Conservation (phyloP, 2,329 filamentous ascomycete genomes). For the Pestalotiopsis sp. region DNA sequence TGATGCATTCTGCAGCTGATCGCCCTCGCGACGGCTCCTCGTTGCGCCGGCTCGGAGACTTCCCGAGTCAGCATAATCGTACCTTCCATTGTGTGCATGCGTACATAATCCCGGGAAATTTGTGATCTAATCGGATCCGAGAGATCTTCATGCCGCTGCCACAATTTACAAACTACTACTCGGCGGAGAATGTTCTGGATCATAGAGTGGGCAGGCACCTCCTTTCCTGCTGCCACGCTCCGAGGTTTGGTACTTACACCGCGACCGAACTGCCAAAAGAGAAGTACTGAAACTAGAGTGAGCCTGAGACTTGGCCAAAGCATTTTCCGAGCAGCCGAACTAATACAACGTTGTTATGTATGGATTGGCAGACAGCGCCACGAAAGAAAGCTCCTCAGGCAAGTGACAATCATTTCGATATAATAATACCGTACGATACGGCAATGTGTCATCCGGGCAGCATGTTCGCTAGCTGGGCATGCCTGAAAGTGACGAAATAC, state of each 20-base stretch:
- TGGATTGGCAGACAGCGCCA: too few species aligned
- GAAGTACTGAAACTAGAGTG: neutral
- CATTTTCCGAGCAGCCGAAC: too few species aligned
- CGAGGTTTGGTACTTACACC: neutral
- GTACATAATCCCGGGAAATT: neutral
- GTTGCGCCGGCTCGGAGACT: constrained; percentile 7
- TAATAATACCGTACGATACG: too few species aligned
- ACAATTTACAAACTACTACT: neutral
- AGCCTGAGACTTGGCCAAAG: too few species aligned
- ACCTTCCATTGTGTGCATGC: neutral
- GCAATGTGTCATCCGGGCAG: too few species aligned
- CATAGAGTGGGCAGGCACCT: neutral
- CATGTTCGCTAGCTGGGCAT: too few species aligned
- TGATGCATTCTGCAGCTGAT: neutral
- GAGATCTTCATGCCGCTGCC: neutral
- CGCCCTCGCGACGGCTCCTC: neutral
- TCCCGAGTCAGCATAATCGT: constrained; percentile 4
- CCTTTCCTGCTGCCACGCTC: neutral
- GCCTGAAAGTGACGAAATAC: too few species aligned
- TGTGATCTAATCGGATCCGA: neutral
- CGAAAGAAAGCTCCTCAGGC: too few species aligned
- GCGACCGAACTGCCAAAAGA: neutral
- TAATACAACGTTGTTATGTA: too few species aligned
- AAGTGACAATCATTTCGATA: too few species aligned
- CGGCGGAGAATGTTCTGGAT: neutral